Percentiles rank a stretch among this genome's conserved stretches.
Evolutionary conservation across 2,329 filamentous ascomycete genomes (phyloP).

Genomic region (Metarhizium anisopliae): DNA sequence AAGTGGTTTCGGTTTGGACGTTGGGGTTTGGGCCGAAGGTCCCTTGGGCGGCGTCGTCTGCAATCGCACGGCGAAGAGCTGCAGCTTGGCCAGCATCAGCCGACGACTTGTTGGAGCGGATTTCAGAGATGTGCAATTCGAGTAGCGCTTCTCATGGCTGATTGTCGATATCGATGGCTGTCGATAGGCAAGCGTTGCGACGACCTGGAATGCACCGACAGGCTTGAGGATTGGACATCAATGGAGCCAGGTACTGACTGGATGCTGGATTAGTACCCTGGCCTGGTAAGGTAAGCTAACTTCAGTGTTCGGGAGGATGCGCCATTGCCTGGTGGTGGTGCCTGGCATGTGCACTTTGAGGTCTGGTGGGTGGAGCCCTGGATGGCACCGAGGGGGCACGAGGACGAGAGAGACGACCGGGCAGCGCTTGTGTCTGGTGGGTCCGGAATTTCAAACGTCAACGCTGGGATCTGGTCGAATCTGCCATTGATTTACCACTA

Average conservation of each 20-base stretch:
- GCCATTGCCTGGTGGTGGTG: too few relatives aligned
- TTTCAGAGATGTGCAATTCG: not conserved
- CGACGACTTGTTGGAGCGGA: not conserved
- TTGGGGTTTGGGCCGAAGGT: not conserved
- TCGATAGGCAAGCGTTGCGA: slow-evolving; percentile 2
- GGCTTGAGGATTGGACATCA: not conserved
- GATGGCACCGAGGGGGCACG: too few relatives aligned
- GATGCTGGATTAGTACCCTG: not conserved
- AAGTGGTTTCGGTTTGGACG: not conserved
- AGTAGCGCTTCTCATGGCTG: not conserved
- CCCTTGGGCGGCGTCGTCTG: not conserved
- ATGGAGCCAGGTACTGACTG: not conserved
- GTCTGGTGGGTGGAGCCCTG: too few relatives aligned
- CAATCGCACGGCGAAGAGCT: not conserved
- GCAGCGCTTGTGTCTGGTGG: too few relatives aligned
- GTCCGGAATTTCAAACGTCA: too few relatives aligned
- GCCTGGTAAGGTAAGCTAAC: too few relatives aligned
- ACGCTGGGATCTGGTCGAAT: too few relatives aligned
- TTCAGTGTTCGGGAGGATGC: too few relatives aligned
- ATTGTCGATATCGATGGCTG: slow-evolving; percentile 5
- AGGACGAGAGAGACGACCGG: too few relatives aligned
- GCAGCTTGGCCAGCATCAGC: not conserved
- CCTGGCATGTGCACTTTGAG: too few relatives aligned
- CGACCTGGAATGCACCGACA: not conserved
- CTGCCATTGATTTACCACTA: too few relatives aligned